Evolutionary conservation across 129 eudicot species (phyloP).

Genomic region (Logfia minima): DNA sequence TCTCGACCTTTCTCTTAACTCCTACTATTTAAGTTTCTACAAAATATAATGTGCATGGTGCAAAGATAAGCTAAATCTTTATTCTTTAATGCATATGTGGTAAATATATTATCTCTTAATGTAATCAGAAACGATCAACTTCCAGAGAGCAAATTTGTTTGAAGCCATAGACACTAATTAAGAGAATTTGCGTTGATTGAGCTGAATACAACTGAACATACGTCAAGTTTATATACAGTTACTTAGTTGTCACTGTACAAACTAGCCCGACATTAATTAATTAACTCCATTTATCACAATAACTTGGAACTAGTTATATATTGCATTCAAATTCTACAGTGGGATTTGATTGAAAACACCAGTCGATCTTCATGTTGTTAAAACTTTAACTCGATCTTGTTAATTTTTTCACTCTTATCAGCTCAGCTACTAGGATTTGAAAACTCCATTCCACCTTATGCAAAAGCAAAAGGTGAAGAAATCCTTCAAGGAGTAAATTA

Average conservation of each 20-base stretch:
- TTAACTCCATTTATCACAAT: too few relatives aligned
- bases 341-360: too few relatives aligned
- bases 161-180: neutral
- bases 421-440: conserved; percentile 54
- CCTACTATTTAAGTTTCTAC: neutral
- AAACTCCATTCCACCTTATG: conserved; percentile 43
- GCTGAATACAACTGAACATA: neutral
- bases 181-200: neutral
- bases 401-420: conserved; percentile 9
- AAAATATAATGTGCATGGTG: neutral
- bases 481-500: conserved; percentile 45
- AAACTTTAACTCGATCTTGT: neutral
- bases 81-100: too few relatives aligned
- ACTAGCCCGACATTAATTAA: too few relatives aligned
- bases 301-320: too few relatives aligned
- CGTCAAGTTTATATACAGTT: neutral
- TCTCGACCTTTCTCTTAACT: conserved; percentile 1
- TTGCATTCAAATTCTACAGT: too few relatives aligned
- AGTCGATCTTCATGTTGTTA: neutral
- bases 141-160: neutral
- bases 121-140: neutral
- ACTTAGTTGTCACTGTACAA: too few relatives aligned
- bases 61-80: neutral
- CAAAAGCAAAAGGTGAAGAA: conserved; percentile 26
- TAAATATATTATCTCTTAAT: too few relatives aligned